These are phyloP conservation scores for Lolium perenne DNA, from an alignment of 176 grass and related monocot genomes.

Conservation along the genomic window DNA sequence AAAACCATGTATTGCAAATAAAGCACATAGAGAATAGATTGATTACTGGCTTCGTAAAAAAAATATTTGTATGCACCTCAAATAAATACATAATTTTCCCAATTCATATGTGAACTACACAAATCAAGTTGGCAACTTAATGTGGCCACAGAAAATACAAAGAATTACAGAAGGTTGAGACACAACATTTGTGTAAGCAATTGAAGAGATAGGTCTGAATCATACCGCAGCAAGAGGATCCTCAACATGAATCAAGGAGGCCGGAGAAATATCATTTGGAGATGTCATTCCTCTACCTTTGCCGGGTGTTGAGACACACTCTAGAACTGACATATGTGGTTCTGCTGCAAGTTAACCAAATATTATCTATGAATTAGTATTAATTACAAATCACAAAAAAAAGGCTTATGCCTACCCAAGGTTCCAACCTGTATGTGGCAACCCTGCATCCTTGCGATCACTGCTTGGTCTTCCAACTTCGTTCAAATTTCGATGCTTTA, in stretches of 20 bases:
- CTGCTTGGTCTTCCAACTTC: constrained; percentile 31
- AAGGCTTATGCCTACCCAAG: constrained; percentile 26
- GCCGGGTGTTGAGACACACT: constrained; percentile 60
- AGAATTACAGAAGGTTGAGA: constrained; percentile 18
- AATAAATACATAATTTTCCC: constrained; percentile 14
- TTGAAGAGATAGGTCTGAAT: constrained; percentile 14
- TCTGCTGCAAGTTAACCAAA: constrained; percentile 55
- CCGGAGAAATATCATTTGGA: constrained; percentile 63
- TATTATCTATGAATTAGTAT: constrained; percentile 37
- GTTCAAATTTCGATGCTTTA: constrained; percentile 42
- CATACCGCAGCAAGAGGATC: constrained; percentile 84
- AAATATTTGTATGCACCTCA: neutral
- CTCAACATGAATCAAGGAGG: constrained; percentile 83
- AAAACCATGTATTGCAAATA: constrained; percentile 11
- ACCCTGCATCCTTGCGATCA: constrained; percentile 38
- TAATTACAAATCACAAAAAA: neutral
- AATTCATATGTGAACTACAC: constrained; percentile 24
- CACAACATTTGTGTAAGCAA: constrained; percentile 19
- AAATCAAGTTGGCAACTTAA: constrained; percentile 10
- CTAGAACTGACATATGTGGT: constrained; percentile 45
- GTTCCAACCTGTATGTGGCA: constrained; percentile 44
- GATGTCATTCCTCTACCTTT: constrained; percentile 90
- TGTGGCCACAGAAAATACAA: neutral
- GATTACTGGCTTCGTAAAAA: constrained; percentile 20
- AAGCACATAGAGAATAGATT: constrained; percentile 25